These are phyloP conservation scores for Globisporangium nodosum DNA, from an alignment of 352 stramenopile species.

Conservation along the genomic window DNA sequence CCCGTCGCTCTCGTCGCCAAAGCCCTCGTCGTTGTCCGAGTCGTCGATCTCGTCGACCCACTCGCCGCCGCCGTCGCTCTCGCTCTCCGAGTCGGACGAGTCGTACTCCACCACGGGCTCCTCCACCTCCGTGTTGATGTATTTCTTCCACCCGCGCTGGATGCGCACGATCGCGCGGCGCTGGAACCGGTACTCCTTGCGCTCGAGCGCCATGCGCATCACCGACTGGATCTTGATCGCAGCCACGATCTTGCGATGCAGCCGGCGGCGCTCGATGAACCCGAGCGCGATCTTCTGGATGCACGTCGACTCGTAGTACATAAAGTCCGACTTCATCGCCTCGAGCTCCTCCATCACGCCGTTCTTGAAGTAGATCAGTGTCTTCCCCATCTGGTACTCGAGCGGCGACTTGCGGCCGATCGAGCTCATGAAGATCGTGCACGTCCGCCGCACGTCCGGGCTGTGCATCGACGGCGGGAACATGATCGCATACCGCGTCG, in stretches of 20 bases:
- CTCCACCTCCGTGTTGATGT: slow-evolving; percentile 28
- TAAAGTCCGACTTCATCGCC: slow-evolving; percentile 89
- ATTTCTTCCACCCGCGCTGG: slow-evolving; percentile 58
- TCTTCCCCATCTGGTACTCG: slow-evolving; percentile 91
- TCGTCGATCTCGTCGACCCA: slow-evolving; percentile 43
- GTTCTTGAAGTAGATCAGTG: slow-evolving; percentile 95
- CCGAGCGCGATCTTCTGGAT: slow-evolving; percentile 80
- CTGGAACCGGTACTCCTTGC: slow-evolving; percentile 64
- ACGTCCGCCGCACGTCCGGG: slow-evolving; percentile 69
- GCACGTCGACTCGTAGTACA: slow-evolving; percentile 86
- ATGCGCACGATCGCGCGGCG: slow-evolving; percentile 67
- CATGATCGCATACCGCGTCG: slow-evolving; percentile 85
- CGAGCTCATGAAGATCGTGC: slow-evolving; percentile 71
- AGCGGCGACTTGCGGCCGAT: slow-evolving; percentile 80
- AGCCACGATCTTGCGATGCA: slow-evolving; percentile 57
- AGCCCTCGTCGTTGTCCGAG: slow-evolving; percentile 48
- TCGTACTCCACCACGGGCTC: slow-evolving; percentile 15
- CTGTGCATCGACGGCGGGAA: slow-evolving; percentile 86
- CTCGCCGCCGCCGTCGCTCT: slow-evolving; percentile 33
- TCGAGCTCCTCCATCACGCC: slow-evolving; percentile 94
- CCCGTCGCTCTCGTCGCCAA: slow-evolving; percentile 35
- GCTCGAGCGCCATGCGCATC: slow-evolving; percentile 69
- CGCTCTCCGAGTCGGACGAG: slow-evolving; percentile 27
- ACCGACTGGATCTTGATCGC: slow-evolving; percentile 81
- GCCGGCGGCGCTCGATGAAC: slow-evolving; percentile 71